A percentile compares a stretch with the other conserved stretches of the same genome.
These are phyloP conservation scores for Asterophora parasitica DNA, from an alignment of 768 basidiomycete genomes.

Conservation along the genomic window DNA sequence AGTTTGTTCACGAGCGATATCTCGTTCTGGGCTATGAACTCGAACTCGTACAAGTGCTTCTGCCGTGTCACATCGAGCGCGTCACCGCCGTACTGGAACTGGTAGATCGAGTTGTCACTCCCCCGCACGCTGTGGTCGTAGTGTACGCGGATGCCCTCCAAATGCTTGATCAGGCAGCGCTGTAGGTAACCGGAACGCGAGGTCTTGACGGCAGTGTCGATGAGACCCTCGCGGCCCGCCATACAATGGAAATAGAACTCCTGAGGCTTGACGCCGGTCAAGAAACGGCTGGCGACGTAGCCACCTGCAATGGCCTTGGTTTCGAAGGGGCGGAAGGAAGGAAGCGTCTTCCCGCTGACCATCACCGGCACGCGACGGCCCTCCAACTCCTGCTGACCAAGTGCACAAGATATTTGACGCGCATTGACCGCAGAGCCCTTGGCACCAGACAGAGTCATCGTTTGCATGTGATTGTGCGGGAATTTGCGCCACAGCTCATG, in stretches of 20 bases:
- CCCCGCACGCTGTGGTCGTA: conserved; percentile 98
- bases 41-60: conserved; percentile 91
- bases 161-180: conserved; percentile 95
- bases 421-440: conserved; percentile 98
- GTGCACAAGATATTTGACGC: conserved; percentile 93
- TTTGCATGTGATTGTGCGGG: conserved; percentile 98
- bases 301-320: conserved; percentile 98
- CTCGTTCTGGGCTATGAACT: conserved; percentile 88
- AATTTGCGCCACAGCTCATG: conserved; percentile 86
- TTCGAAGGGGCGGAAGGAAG: conserved; percentile 95
- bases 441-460: conserved; percentile 96
- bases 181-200: conserved; percentile 98
- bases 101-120: conserved; percentile 87
- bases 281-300: conserved; percentile 96
- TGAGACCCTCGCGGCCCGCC: conserved; percentile 98
- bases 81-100: conserved; percentile 97
- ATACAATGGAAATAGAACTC: conserved; percentile 99
- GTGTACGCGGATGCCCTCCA: conserved; percentile 94
- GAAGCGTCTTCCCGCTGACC: conserved; percentile 98
- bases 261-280: conserved; percentile 96
- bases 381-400: conserved; percentile 97
- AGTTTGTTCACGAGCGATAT: conserved; percentile 71
- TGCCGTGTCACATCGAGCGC: conserved; percentile 95
- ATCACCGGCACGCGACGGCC: conserved; percentile 98
- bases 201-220: conserved; percentile 99